Conservation (phyloP, 2,329 filamentous ascomycete genomes). For the Cladosporium sphaerospermum region DNA sequence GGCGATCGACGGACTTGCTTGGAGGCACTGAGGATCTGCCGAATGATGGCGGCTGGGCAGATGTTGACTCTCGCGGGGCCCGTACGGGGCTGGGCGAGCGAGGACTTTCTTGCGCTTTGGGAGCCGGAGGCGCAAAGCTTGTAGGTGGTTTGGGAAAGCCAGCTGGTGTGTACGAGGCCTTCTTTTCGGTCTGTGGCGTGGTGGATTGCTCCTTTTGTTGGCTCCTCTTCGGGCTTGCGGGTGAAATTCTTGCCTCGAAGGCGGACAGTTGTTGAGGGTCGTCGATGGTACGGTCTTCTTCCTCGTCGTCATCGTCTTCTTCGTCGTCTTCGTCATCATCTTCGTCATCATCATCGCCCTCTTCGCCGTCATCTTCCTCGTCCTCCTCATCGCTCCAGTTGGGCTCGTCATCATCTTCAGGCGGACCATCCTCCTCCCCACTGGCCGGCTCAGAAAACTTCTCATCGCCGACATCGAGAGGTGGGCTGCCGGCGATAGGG, state of each 20-base stretch:
- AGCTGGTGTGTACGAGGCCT: slow-evolving; percentile 30
- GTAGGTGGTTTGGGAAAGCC: slow-evolving; percentile 37
- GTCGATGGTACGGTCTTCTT: slow-evolving; percentile 40
- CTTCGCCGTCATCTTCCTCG: slow-evolving; percentile 31
- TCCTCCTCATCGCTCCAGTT: slow-evolving; percentile 21
- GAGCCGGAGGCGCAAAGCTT: slow-evolving; percentile 38
- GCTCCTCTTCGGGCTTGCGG: slow-evolving; percentile 18
- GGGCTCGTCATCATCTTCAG: slow-evolving; percentile 27
- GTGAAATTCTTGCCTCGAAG: slow-evolving; percentile 22
- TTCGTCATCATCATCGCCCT: slow-evolving; percentile 28
- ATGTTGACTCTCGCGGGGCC: slow-evolving; percentile 35
- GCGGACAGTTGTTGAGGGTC: slow-evolving; percentile 19
- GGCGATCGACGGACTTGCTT: slow-evolving; percentile 27
- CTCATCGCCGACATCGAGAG: slow-evolving; percentile 33
- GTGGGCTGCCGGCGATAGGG: slow-evolving; percentile 44
- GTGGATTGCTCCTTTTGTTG: slow-evolving; percentile 15
- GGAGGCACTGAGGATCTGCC: slow-evolving; percentile 27
- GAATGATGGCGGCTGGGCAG: slow-evolving; percentile 12
- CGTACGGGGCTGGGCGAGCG: slow-evolving; percentile 69
- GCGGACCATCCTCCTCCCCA: slow-evolving; percentile 31
- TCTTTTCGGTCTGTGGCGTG: slow-evolving; percentile 22
- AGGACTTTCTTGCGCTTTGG: slow-evolving; percentile 41
- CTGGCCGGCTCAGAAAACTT: slow-evolving; percentile 23
- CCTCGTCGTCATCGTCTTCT: slow-evolving; percentile 36
- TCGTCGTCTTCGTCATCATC: slow-evolving; percentile 29